Evolutionary conservation across 176 grass and related monocot genomes (phyloP).

Genomic region (Paspalum notatum): DNA sequence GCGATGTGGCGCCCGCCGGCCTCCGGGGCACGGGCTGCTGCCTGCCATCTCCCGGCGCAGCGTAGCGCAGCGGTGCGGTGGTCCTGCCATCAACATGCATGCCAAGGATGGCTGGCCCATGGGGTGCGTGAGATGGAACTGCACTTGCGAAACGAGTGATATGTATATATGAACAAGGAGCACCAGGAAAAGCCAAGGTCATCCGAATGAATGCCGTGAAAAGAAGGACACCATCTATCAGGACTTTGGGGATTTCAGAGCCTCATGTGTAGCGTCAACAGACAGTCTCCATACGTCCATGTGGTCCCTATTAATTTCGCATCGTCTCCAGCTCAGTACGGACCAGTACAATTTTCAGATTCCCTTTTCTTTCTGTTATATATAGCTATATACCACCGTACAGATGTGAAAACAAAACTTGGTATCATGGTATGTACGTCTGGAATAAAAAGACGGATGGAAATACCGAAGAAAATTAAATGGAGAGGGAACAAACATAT

Average conservation of each 20-base stretch:
- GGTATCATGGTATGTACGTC: neutral
- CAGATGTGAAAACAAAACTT: neutral
- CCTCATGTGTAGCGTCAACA: neutral
- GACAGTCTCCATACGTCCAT: neutral
- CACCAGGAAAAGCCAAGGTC: neutral
- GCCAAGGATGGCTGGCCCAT: neutral
- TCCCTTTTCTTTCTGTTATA: neutral
- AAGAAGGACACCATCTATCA: neutral
- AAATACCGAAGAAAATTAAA: too few species aligned
- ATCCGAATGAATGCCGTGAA: neutral
- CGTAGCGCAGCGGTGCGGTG: too few species aligned
- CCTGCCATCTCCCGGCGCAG: neutral
- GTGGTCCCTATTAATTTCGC: neutral
- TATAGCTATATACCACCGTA: too few species aligned
- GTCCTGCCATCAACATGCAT: too few species aligned
- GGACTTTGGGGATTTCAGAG: too few species aligned
- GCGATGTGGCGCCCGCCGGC: neutral
- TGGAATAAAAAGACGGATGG: too few species aligned
- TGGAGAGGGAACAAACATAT: too few species aligned
- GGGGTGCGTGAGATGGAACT: neutral
- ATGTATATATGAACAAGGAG: neutral
- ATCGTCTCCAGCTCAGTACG: neutral
- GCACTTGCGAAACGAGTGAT: neutral
- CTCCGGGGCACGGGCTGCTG: neutral
- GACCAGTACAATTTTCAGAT: neutral